Evolutionary conservation across 2,329 filamentous ascomycete species (phyloP).

Genomic region (Cladosporium sp.): DNA sequence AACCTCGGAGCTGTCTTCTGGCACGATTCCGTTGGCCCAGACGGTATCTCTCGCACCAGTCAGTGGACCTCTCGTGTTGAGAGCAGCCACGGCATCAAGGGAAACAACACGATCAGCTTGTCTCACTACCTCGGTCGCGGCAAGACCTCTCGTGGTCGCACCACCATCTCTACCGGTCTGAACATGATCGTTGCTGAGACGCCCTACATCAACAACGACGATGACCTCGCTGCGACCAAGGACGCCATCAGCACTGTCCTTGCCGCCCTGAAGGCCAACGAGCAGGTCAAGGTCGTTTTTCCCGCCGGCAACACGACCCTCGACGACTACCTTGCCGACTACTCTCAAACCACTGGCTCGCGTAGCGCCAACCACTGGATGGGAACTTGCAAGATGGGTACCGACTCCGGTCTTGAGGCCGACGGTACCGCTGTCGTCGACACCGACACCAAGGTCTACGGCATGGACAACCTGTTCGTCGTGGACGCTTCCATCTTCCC

Average conservation of each 20-base stretch:
- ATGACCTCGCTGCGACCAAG: conserved; percentile 62
- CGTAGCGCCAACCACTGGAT: conserved; percentile 47
- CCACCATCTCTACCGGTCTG: conserved; percentile 57
- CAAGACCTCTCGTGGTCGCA: conserved; percentile 56
- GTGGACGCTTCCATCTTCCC: conserved; percentile 68
- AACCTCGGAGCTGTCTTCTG: conserved; percentile 62
- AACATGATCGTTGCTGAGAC: conserved; percentile 55
- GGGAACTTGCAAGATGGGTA: conserved; percentile 37
- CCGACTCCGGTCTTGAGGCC: conserved; percentile 40
- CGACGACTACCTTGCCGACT: conserved; percentile 51
- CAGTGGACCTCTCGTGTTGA: conserved; percentile 66
- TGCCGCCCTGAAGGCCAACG: conserved; percentile 49
- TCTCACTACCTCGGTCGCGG: conserved; percentile 61
- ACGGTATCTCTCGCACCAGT: conserved; percentile 59
- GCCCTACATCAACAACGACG: conserved; percentile 55
- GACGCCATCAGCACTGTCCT: conserved; percentile 59
- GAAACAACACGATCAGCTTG: conserved; percentile 38
- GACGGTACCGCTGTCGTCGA: conserved; percentile 46
- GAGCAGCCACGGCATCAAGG: conserved; percentile 44
- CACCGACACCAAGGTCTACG: conserved; percentile 49
- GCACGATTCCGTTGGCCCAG: conserved; percentile 53
- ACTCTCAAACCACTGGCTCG: conserved; percentile 35
- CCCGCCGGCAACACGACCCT: conserved; percentile 51
- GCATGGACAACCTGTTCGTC: conserved; percentile 64
- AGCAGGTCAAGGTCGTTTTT: conserved; percentile 53